These are phyloP conservation scores for Oryza meyeriana DNA, from an alignment of 176 grass and related monocot species.

Conservation along the genomic window DNA sequence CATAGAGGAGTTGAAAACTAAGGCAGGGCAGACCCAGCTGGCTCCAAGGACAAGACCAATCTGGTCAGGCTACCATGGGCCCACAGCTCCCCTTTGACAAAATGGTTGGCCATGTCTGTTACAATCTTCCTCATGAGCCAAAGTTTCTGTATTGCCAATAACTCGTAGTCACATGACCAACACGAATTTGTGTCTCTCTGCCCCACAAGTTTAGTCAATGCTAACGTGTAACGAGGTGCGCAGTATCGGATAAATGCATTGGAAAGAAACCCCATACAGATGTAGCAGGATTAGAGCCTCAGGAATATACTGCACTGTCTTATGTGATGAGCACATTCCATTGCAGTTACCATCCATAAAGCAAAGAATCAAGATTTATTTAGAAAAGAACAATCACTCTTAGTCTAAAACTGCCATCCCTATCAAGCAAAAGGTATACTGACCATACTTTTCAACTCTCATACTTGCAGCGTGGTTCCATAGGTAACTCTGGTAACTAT, in stretches of 20 bases:
- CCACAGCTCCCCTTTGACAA: neutral
- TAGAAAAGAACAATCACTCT: neutral
- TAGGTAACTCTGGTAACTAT: constrained; percentile 98
- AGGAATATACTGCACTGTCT: neutral
- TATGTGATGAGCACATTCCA: neutral
- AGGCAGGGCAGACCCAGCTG: neutral
- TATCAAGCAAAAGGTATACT: constrained; percentile 23
- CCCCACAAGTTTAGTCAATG: neutral
- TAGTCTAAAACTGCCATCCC: neutral
- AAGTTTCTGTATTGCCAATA: neutral
- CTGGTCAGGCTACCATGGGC: neutral
- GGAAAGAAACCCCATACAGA: neutral
- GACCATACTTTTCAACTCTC: constrained; percentile 89
- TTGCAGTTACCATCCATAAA: neutral
- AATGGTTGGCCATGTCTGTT: neutral
- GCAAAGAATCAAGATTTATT: neutral
- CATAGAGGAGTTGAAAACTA: neutral
- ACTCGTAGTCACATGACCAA: neutral
- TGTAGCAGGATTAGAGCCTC: neutral
- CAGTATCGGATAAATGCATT: neutral
- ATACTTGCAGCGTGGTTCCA: constrained; percentile 97
- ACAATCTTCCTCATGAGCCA: neutral
- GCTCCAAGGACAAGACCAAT: neutral
- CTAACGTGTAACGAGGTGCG: neutral
- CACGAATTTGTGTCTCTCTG: neutral